phyloP scores from a whole-genome alignment of 2,329 filamentous ascomycete genomes.

The Furcasterigmium sp. region DNA sequence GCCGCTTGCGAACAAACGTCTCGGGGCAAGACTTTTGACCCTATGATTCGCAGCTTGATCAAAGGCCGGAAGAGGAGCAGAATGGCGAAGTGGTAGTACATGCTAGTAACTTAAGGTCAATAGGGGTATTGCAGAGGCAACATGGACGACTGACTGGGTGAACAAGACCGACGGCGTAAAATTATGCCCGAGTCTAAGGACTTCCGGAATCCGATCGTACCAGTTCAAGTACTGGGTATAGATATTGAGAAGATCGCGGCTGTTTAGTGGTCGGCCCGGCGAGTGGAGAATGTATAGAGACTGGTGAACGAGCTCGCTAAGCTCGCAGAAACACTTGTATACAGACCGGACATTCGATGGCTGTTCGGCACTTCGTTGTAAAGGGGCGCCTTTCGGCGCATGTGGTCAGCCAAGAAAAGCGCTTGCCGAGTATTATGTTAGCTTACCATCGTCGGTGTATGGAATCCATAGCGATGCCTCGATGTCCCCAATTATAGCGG shows the following conservation, averaged over 20 bases:
- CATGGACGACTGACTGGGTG: conserved; percentile 56
- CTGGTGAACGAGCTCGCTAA: conserved; percentile 70
- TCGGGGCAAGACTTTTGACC: conserved; percentile 57
- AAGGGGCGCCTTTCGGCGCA: conserved; percentile 37
- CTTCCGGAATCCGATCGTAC: conserved; percentile 63
- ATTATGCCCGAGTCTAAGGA: conserved; percentile 59
- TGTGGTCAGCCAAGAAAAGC: conserved; percentile 1
- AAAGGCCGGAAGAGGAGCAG: conserved; percentile 69
- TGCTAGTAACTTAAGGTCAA: conserved; percentile 32
- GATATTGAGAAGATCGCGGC: conserved; percentile 55
- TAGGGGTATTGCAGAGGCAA: background rate
- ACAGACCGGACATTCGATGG: conserved; percentile 64
- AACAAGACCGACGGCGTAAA: conserved; percentile 70
- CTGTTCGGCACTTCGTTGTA: conserved; percentile 53
- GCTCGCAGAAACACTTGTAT: conserved; percentile 63
- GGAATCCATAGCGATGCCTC: conserved; percentile 56
- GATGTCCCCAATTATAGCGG: conserved; percentile 53
- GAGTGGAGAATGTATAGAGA: conserved; percentile 69
- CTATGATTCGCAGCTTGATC: conserved; percentile 58
- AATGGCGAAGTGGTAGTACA: conserved; percentile 69
- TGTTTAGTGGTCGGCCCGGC: conserved; percentile 59
- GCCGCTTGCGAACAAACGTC: conserved; percentile 61
- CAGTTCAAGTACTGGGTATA: conserved; percentile 67
- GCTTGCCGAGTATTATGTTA: background rate
- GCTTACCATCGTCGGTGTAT: conserved; percentile 52